Conservation (phyloP, 2,329 filamentous ascomycete genomes). For the Tolypocladium capitatum region DNA sequence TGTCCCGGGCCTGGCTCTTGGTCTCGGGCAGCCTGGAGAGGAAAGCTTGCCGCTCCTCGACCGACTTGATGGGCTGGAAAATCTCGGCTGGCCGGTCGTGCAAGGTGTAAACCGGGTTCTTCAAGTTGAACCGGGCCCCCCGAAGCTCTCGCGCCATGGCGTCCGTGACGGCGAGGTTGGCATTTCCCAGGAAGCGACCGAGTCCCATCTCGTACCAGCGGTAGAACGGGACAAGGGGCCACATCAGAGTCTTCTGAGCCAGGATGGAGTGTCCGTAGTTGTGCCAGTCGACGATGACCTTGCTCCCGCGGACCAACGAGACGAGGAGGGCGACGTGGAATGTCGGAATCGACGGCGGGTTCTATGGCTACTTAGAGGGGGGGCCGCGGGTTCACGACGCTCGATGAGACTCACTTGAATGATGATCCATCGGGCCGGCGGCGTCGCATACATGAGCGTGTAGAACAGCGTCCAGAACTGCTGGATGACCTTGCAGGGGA, state of each 20-base stretch:
- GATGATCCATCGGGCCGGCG: constrained; percentile 72
- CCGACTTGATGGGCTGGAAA: constrained; percentile 55
- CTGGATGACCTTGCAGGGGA: constrained; percentile 74
- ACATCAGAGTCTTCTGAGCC: constrained; percentile 43
- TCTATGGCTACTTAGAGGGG: constrained; percentile 35
- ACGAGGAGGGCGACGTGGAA: constrained; percentile 62
- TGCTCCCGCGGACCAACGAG: constrained; percentile 64
- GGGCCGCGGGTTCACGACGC: neutral
- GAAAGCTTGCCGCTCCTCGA: constrained; percentile 39
- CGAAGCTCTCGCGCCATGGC: constrained; percentile 71
- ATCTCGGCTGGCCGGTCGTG: constrained; percentile 78
- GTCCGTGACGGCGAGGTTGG: constrained; percentile 77
- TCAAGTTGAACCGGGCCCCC: constrained; percentile 48
- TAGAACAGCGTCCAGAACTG: constrained; percentile 62
- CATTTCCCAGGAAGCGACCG: constrained; percentile 50
- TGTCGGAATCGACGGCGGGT: constrained; percentile 89
- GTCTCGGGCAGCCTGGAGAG: constrained; percentile 55
- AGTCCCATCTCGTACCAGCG: constrained; percentile 65
- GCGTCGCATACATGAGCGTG: constrained; percentile 59
- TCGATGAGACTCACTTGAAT: constrained; percentile 45
- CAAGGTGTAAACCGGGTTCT: constrained; percentile 53
- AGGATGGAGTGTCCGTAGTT: constrained; percentile 97
- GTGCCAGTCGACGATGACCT: constrained; percentile 91
- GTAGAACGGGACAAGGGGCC: constrained; percentile 67
- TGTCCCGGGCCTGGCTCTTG: constrained; percentile 40